A percentile compares a stretch with the other conserved stretches of the same genome.
Evolutionary conservation across 2,329 filamentous ascomycete species (phyloP).

Genomic region (Sporothrix dimorphospora): DNA sequence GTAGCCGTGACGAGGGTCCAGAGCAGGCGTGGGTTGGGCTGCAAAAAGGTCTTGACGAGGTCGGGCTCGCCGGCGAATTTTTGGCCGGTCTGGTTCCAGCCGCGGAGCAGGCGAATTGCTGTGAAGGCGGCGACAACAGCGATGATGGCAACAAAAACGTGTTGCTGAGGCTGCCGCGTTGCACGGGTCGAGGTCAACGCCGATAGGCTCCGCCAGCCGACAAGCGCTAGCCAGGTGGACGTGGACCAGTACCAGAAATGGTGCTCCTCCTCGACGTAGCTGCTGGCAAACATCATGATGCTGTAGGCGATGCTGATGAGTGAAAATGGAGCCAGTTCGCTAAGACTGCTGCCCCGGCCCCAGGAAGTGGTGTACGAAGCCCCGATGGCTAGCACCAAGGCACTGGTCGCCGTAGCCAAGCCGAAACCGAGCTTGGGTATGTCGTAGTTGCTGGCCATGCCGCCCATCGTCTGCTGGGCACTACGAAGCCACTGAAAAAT

Average conservation of each 20-base stretch:
- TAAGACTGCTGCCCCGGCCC: constrained; percentile 1
- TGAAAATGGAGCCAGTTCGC: constrained; percentile 48
- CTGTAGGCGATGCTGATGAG: constrained; percentile 67
- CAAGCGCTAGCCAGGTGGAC: constrained; percentile 66
- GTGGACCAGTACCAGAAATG: constrained; percentile 97
- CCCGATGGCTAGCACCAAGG: constrained; percentile 48
- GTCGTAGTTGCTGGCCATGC: constrained; percentile 91
- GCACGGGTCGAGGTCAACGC: not conserved
- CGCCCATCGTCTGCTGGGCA: constrained; percentile 81
- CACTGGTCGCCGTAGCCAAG: constrained; percentile 43
- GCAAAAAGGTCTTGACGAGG: constrained; percentile 73
- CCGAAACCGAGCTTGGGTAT: constrained; percentile 62
- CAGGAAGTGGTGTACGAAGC: constrained; percentile 40
- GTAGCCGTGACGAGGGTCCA: constrained; percentile 73
- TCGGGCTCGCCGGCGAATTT: constrained; percentile 92
- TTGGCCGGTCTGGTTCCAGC: constrained; percentile 97
- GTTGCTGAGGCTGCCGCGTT: not conserved
- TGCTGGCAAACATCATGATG: constrained; percentile 95
- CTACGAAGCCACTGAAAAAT: constrained; percentile 62
- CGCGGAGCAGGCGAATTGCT: constrained; percentile 67
- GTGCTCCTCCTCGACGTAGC: constrained; percentile 97
- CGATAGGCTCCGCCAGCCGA: constrained; percentile 52
- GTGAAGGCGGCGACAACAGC: constrained; percentile 55
- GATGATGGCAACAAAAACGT: not conserved
- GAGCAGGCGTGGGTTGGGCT: constrained; percentile 65